These are phyloP conservation scores for Pneumocystis oryctolagi DNA, from an alignment of 1,139 yeast genomes.

Conservation along the genomic window DNA sequence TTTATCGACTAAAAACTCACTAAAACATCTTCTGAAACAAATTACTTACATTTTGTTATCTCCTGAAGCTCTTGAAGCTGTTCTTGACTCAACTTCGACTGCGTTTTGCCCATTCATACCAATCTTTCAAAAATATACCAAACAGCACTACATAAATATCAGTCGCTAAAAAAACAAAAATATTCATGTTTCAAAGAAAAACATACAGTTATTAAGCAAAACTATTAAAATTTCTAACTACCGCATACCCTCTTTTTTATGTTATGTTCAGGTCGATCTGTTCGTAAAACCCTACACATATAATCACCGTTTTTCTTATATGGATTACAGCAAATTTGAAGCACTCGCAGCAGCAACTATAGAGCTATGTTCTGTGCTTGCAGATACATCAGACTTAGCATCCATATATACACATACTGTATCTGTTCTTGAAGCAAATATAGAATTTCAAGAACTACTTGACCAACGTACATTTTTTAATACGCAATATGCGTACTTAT, in stretches of 20 bases:
- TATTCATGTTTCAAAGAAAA: no score
- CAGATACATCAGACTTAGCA: not conserved
- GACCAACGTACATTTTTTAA: not conserved
- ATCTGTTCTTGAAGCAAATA: not conserved
- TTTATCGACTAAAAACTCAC: constrained; percentile 40
- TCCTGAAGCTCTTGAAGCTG: constrained; percentile 70
- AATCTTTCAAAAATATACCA: not conserved
- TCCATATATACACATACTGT: not conserved
- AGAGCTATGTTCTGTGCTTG: not conserved
- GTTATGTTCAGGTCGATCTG: not conserved
- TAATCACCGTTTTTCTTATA: not conserved
- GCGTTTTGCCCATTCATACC: constrained; percentile 76
- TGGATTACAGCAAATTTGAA: not conserved
- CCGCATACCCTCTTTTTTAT: not conserved
- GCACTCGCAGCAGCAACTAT: not conserved
- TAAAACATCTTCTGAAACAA: not conserved
- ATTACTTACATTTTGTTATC: constrained; percentile 49
- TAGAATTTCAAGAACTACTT: not conserved
- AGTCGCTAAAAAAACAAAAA: not conserved
- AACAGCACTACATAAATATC: not conserved
- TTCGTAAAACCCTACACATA: not conserved
- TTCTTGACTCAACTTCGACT: constrained; percentile 81
- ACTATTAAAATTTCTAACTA: not conserved
- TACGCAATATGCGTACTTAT: not conserved
- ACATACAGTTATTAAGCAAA: no score